Evolutionary conservation across 495 filamentous ascomycete species (phyloP).

Genomic region (Aspergillus panamensis): DNA sequence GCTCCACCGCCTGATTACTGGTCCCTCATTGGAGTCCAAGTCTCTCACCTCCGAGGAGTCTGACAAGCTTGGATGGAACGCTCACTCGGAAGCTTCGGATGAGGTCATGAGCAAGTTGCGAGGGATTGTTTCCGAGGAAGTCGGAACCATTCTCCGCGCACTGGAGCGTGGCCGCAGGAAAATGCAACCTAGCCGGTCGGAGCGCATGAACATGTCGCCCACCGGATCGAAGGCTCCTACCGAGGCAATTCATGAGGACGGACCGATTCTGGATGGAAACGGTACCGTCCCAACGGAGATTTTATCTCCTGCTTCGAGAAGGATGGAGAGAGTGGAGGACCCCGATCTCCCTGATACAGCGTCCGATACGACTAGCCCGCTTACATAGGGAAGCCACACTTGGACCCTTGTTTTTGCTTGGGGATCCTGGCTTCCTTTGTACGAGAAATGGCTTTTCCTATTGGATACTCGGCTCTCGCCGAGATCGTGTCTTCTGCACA

Average conservation of each 20-base stretch:
- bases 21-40: constrained; percentile 37
- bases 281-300: constrained; percentile 36
- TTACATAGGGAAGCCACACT: not conserved
- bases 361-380: constrained; percentile 28
- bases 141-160: constrained; percentile 34
- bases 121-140: constrained; percentile 39
- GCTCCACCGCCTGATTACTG: constrained; percentile 33
- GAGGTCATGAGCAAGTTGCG: constrained; percentile 38
- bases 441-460: no score
- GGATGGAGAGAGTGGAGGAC: constrained; percentile 19
- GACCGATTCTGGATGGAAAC: constrained; percentile 19
- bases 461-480: no score
- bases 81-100: constrained; percentile 38
- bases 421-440: no score
- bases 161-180: constrained; percentile 37
- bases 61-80: constrained; percentile 41
- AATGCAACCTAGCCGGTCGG: constrained; percentile 33
- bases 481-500: no score
- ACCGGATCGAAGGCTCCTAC: constrained; percentile 29
- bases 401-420: no score
- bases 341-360: constrained; percentile 28
- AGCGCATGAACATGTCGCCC: constrained; percentile 33
- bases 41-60: constrained; percentile 36
- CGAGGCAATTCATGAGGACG: constrained; percentile 25
- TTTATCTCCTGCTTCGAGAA: constrained; percentile 22